phyloP scores from a whole-genome alignment of 257 asterid genomes.

The Solanum etuberosum region DNA sequence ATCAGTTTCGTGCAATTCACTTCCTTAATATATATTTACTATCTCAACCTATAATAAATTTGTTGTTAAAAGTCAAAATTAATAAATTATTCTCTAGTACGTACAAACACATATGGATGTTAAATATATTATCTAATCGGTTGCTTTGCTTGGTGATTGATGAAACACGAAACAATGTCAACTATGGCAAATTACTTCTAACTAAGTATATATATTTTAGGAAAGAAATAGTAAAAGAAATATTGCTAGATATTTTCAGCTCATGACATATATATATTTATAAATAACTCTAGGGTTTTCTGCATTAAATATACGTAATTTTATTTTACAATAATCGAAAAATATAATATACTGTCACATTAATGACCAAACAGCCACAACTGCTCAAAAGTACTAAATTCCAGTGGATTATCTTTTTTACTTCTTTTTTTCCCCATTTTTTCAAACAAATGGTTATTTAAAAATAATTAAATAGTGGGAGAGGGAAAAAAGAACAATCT shows the following conservation, averaged over 20 bases:
- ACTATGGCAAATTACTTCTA: background rate
- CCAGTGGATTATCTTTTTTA: background rate
- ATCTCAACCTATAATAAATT: background rate
- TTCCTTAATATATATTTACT: too few relatives aligned
- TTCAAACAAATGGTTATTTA: background rate
- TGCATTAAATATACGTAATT: background rate
- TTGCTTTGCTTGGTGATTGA: background rate
- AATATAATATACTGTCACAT: background rate
- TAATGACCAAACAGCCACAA: background rate
- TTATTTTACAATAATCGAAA: background rate
- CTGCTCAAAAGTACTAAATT: background rate
- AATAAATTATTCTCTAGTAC: background rate
- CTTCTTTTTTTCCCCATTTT: too few relatives aligned
- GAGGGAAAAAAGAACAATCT: background rate
- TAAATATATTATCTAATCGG: background rate
- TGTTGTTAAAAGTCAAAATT: background rate
- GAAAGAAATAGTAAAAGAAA: background rate
- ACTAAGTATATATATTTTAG: background rate
- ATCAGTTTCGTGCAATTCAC: too few relatives aligned
- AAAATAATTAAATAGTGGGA: background rate
- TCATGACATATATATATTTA: background rate
- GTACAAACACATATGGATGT: background rate
- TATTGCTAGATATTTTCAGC: background rate
- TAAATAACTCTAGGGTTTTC: background rate
- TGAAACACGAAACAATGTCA: background rate